Evolutionary conservation across 2,329 filamentous ascomycete species (phyloP), one percentile per base, ranked within the genome.

Genomic region (Aspergillus costaricaensis): DNA sequence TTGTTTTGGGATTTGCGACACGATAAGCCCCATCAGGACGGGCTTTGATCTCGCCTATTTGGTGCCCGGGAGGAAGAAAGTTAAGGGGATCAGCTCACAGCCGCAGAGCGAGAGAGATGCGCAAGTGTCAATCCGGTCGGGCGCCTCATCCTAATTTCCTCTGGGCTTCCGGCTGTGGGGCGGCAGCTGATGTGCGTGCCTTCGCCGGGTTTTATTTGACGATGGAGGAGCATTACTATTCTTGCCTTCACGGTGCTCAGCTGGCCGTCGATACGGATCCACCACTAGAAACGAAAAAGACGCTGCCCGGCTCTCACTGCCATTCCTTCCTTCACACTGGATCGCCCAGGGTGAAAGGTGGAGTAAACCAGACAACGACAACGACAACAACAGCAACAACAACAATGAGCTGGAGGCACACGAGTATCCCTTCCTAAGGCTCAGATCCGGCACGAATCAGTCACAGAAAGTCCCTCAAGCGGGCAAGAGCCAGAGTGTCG

Each of bases 131-230:
- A 48, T 21, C 41, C 50, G 38, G 58, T 51, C 55, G 55, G 55
- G 61, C 55, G 55, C 51, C 59, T 59, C 47, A 50, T 50, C 47
- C 47, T 50, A 50, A 50, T 50, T 50, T 50, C 47, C 47, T 50
- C 47, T 50, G 47, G 47, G 47, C 47, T 32, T 30, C 47, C 47
- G 47, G 25, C 47, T 17, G 47, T 50, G 62, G 62, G 62, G 60
- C 36, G 39, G 44, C 51, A 49, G 57, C 52, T 52, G 57, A 59
- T 57, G 56, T 54, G 49, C 53, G 59, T 50, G 41, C 41, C 41
- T 44, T 44, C 41, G 41, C 41, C 21, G 41, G 41, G 19, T 55
- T 44, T n/a, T 27, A 41, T 55, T 48, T 44, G 32, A 30, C 47
- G 47, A 30, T 50, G 47, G 5, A 30, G n/a, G 23, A n/a, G 7